Percentiles rank a stretch among this genome's conserved stretches.
Evolutionary conservation across 176 grass and related monocot genomes (phyloP).

Genomic region (Luzula sylvatica): DNA sequence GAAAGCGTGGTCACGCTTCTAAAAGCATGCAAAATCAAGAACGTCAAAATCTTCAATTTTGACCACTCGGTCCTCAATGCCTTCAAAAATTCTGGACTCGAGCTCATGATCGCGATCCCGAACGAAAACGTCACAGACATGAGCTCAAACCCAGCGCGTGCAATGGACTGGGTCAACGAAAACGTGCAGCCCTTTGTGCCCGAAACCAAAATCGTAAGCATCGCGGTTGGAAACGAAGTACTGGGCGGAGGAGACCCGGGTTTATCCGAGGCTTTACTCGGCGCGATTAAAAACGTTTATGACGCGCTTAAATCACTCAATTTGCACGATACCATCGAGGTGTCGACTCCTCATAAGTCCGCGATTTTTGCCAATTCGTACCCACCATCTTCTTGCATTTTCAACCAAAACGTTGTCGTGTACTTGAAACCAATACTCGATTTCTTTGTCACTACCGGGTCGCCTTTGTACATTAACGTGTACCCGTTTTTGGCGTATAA

Average conservation of each 20-base stretch:
- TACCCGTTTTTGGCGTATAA: slow-evolving; percentile 98
- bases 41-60: slow-evolving; percentile 82
- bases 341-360: slow-evolving; percentile 71
- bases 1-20: slow-evolving; percentile 77
- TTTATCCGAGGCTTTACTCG: slow-evolving; percentile 52
- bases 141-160: slow-evolving; percentile 42
- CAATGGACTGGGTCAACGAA: slow-evolving; percentile 75
- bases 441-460: slow-evolving; percentile 43
- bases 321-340: slow-evolving; percentile 46
- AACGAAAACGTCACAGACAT: slow-evolving; percentile 62
- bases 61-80: slow-evolving; percentile 72
- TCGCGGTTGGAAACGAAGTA: slow-evolving; percentile 92
- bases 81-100: slow-evolving; percentile 76
- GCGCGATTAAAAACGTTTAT: slow-evolving; percentile 76
- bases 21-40: slow-evolving; percentile 70
- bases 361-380: slow-evolving; percentile 81
- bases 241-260: slow-evolving; percentile 56
- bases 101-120: slow-evolving; percentile 49
- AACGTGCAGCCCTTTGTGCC: slow-evolving; percentile 81
- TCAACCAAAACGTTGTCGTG: slow-evolving; percentile 59
- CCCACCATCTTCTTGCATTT: slow-evolving; percentile 78
- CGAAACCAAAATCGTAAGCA: slow-evolving; percentile 47
- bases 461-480: slow-evolving; percentile 79
- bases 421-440: slow-evolving; percentile 83
- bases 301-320: slow-evolving; percentile 52